Evolutionary conservation across 257 asterid species (phyloP).

Genomic region (Hygrophila difformis): DNA sequence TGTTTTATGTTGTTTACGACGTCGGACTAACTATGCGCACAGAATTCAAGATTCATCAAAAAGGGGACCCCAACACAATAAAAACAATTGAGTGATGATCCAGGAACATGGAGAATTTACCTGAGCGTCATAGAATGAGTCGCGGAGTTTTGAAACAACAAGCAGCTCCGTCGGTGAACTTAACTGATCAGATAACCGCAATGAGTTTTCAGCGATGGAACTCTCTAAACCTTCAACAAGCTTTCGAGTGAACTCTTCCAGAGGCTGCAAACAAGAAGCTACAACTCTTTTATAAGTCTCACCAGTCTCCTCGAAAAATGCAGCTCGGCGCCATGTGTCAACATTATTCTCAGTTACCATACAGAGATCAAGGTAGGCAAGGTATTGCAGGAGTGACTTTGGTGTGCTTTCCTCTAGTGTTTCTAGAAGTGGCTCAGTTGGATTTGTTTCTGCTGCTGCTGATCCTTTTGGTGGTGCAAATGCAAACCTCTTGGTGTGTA

Average conservation of each 20-base stretch:
- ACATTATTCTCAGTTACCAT: constrained; percentile 87
- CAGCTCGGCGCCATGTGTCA: constrained; percentile 97
- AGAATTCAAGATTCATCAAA: too few relatives aligned
- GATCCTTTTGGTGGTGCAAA: constrained; percentile 98
- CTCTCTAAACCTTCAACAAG: constrained; percentile 58
- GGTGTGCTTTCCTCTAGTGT: constrained; percentile 78
- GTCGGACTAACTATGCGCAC: too few relatives aligned
- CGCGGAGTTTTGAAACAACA: constrained; percentile 45
- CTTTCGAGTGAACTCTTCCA: constrained; percentile 57
- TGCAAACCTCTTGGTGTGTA: constrained; percentile 70
- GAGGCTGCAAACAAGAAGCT: constrained; percentile 56
- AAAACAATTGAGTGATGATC: constrained; percentile 3
- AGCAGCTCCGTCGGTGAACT: constrained; percentile 55
- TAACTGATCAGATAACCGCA: constrained; percentile 65
- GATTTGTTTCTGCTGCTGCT: constrained; percentile 96
- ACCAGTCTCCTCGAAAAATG: constrained; percentile 89
- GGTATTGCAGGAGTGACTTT: constrained; percentile 77
- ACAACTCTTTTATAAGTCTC: constrained; percentile 81
- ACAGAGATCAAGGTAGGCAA: constrained; percentile 88
- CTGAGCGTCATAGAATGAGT: constrained; percentile 66
- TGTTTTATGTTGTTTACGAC: too few relatives aligned
- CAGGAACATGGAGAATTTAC: constrained; percentile 28
- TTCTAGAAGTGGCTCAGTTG: constrained; percentile 71
- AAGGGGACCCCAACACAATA: too few relatives aligned
- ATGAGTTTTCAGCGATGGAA: constrained; percentile 46